A percentile compares a stretch with the other conserved stretches of the same genome.
These are phyloP conservation scores for Tarenaya hassleriana DNA, from an alignment of 345 rosid genomes.

Conservation along the genomic window DNA sequence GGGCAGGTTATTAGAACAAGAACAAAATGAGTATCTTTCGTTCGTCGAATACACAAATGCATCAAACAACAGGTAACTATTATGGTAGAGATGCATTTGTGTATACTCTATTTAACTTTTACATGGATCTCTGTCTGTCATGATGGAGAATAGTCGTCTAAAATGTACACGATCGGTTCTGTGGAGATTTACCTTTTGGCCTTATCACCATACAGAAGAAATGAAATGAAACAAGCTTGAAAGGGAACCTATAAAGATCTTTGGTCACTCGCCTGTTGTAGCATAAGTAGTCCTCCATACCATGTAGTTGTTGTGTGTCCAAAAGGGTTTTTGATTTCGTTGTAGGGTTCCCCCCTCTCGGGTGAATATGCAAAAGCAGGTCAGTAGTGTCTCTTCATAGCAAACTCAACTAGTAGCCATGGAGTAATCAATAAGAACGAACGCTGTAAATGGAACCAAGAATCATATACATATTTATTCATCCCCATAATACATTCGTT, in stretches of 20 bases:
- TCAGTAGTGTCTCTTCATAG: conserved; percentile 36
- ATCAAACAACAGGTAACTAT: conserved; percentile 6
- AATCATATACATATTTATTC: too few species aligned
- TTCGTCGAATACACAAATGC: conserved; percentile 12
- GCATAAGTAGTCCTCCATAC: conserved; percentile 33
- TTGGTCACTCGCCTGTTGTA: conserved; percentile 31
- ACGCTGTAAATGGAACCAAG: conserved; percentile 15
- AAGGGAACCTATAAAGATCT: conserved; percentile 48
- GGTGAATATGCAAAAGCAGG: conserved; percentile 38
- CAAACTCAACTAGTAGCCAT: too few species aligned
- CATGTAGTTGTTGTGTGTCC: conserved; percentile 23
- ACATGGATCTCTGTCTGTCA: conserved; percentile 11
- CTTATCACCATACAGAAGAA: conserved; percentile 51
- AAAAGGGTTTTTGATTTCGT: conserved; percentile 27
- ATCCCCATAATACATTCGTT: too few species aligned
- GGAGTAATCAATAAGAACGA: conserved; percentile 43
- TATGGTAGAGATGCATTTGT: conserved; percentile 17
- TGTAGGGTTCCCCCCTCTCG: conserved; percentile 30
- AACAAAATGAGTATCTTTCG: conserved; percentile 33
- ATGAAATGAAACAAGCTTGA: conserved; percentile 43
- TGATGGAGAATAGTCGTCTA: conserved; percentile 20
- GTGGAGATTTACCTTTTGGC: conserved; percentile 24
- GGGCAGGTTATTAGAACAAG: conserved; percentile 61
- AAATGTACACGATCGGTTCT: conserved; percentile 28
- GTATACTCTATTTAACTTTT: conserved; percentile 7